Conservation (phyloP, 202 grass and related monocot species). For the Eragrostis tef region DNA sequence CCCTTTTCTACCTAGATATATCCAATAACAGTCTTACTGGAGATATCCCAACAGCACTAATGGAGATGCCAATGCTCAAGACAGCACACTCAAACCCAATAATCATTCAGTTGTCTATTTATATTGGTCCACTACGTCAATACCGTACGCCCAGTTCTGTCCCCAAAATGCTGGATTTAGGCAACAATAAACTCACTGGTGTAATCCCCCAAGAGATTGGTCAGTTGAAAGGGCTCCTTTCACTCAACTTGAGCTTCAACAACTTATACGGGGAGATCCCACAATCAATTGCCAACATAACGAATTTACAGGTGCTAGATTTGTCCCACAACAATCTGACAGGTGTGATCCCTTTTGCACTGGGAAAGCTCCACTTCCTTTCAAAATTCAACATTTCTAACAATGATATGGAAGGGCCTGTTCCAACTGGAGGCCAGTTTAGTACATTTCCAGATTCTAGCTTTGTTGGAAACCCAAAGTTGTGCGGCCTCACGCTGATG, state of each 20-base stretch:
- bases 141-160: conserved; percentile 36
- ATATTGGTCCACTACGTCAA: conserved; percentile 27
- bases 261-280: conserved; percentile 55
- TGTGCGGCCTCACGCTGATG: conserved; percentile 39
- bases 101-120: conserved; percentile 39
- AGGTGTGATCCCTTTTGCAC: conserved; percentile 33
- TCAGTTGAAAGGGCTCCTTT: conserved; percentile 44
- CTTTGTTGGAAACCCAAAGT: conserved; percentile 45
- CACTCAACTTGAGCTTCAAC: conserved; percentile 66
- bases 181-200: conserved; percentile 54
- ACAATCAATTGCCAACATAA: conserved; percentile 52
- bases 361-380: conserved; percentile 50
- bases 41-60: conserved; percentile 56
- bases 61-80: conserved; percentile 46
- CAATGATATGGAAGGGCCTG: conserved; percentile 47
- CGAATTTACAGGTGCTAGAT: conserved; percentile 49
- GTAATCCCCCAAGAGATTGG: conserved; percentile 58
- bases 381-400: conserved; percentile 52
- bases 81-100: conserved; percentile 39
- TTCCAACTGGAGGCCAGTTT: conserved; percentile 52
- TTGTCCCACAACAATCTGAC: conserved; percentile 58
- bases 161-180: conserved; percentile 58
- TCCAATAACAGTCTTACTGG: conserved; percentile 67
- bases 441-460: conserved; percentile 47
- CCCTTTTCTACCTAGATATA: conserved; percentile 67